Evolutionary conservation across 345 rosid genomes (phyloP), one percentile per base, ranked within the genome.

Genomic region (Syzygium oleosum): DNA sequence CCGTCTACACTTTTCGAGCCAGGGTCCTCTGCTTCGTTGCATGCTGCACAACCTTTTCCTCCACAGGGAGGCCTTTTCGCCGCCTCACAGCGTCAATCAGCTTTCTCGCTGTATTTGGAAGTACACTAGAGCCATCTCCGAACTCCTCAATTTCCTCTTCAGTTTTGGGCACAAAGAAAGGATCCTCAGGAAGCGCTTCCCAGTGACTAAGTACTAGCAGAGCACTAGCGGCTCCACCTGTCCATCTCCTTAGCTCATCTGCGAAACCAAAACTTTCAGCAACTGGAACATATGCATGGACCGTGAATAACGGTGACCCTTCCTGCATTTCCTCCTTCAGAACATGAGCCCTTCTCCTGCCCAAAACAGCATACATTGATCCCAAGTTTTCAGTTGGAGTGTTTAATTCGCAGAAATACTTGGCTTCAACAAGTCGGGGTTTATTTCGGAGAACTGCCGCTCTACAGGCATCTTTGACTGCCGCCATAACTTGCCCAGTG

Each of bases 291-390:
- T 97, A 95, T 3, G 98, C 94, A 43, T 96, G 96, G 84, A 96
- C 96, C 0, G 96, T 94, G 88, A 97, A 97, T 55, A 95, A 89
- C 4, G 96, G 89, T 56, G 98, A 96, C 23, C 99, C 96, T 91
- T 96, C 99, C 88, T 94, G 95, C 99, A 96, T 97, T 91, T 95
- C 99, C 91, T 97, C 99, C 90, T 96, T 97, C 83, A 96, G 90
- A n/a, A 97, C 91, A 51, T 89, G 90, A 12, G 99, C 99, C 88
- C 98, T 92, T 89, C 95, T 96, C 88, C 96, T 91, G 86, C 93
- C 91, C 84, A 96, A 95, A 87, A 97, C 99, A 1, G 94, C 98
- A 87, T 95, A 95, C 99, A 94, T 95, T 3, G 95, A 88, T 55
- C 99, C 98, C 87, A 97, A 91, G 88, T 92, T 91, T 86, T 95